phyloP scores from a whole-genome alignment of 2,329 filamentous ascomycete genomes.

The Cylindrodendrum hubeiense region DNA sequence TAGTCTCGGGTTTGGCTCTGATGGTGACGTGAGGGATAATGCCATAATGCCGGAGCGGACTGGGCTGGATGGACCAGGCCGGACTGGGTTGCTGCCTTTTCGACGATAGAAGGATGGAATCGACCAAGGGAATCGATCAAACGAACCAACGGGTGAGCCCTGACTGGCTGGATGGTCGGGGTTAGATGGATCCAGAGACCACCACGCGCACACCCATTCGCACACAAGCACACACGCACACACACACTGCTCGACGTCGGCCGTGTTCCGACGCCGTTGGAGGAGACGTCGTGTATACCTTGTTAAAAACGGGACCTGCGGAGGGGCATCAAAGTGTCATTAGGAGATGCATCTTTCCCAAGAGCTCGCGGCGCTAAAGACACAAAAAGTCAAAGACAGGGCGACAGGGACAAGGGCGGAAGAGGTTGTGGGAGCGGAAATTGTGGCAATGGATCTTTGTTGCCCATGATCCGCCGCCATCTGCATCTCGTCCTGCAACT shows the following conservation, averaged over 20 bases:
- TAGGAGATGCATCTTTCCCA: slow-evolving; percentile 22
- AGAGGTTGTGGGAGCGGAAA: slow-evolving; percentile 27
- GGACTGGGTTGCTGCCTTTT: slow-evolving; percentile 40
- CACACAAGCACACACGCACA: slow-evolving; percentile 24
- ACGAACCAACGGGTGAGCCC: slow-evolving; percentile 32
- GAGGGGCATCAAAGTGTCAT: slow-evolving; percentile 37
- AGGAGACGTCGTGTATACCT: slow-evolving; percentile 29
- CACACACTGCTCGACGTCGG: slow-evolving; percentile 40
- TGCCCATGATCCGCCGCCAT: slow-evolving; percentile 34
- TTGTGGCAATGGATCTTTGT: slow-evolving; percentile 28
- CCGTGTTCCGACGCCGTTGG: slow-evolving; percentile 42
- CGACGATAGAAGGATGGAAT: slow-evolving; percentile 39
- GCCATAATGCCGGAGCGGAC: slow-evolving; percentile 30
- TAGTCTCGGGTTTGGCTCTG: slow-evolving; percentile 32
- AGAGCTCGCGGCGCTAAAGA: slow-evolving; percentile 12
- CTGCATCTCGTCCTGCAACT: slow-evolving; percentile 34
- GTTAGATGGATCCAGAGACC: slow-evolving; percentile 42
- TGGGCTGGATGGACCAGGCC: slow-evolving; percentile 33
- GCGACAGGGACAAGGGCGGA: slow-evolving; percentile 17
- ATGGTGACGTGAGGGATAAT: slow-evolving; percentile 44
- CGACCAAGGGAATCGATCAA: slow-evolving; percentile 36
- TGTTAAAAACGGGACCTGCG: slow-evolving; percentile 24
- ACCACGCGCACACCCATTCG: slow-evolving; percentile 36
- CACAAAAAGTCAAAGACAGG: slow-evolving; percentile 17
- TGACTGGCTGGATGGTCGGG: slow-evolving; percentile 37